phyloP scores from a whole-genome alignment of 129 eudicot genomes.

The sunflower (Helianthus annuus) region DNA sequence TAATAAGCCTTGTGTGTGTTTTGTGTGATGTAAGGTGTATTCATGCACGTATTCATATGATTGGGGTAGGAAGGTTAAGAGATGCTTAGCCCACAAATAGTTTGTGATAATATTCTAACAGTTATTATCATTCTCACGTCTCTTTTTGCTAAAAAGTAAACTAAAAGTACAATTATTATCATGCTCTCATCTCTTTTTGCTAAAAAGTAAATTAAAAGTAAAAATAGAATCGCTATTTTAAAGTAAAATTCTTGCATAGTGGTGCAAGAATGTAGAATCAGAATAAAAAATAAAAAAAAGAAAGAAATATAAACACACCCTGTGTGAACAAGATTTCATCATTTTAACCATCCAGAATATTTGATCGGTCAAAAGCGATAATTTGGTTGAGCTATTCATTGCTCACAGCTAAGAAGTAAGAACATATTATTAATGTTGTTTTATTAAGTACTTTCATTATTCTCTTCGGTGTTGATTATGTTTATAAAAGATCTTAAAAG shows the following conservation, averaged over 20 bases:
- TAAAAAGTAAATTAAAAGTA: neutral
- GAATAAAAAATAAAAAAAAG: neutral
- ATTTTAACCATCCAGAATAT: neutral
- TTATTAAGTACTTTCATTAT: no score
- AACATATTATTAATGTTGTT: no score
- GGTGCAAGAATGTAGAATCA: constrained; percentile 2
- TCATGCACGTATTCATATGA: neutral
- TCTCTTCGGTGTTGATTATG: no score
- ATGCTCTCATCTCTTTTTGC: neutral
- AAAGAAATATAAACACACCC: no score
- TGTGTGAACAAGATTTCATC: constrained; percentile 8
- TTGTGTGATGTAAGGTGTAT: no score
- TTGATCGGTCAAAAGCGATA: constrained; percentile 12
- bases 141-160: neutral
- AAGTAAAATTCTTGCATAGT: neutral
- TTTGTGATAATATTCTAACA: neutral
- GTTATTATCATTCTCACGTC: neutral
- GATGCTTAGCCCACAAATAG: neutral
- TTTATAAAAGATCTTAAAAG: no score
- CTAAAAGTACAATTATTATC: neutral
- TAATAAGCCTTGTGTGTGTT: no score
- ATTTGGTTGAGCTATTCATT: neutral
- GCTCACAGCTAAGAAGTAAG: no score
- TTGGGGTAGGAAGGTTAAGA: neutral
- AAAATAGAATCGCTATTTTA: neutral